phyloP scores from a whole-genome alignment of 2,329 filamentous ascomycete species.

The Penicillium sp. region DNA sequence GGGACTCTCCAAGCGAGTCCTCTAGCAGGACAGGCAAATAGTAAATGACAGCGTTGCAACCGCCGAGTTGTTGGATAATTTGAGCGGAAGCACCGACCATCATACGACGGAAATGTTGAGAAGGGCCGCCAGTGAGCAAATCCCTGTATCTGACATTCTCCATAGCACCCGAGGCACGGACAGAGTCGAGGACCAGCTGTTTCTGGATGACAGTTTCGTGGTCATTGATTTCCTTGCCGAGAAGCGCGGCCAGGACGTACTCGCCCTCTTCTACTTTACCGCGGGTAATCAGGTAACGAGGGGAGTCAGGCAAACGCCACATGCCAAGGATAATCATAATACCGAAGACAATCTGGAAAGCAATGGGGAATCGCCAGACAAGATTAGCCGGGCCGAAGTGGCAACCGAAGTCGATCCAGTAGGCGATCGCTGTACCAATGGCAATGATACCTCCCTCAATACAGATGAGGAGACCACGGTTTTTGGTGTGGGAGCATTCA shows the following conservation, averaged over 20 bases:
- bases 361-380: slow-evolving; percentile 52
- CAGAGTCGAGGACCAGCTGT: slow-evolving; percentile 66
- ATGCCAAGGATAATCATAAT: slow-evolving; percentile 43
- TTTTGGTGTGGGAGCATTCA: slow-evolving; percentile 52
- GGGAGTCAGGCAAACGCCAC: slow-evolving; percentile 43
- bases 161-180: slow-evolving; percentile 56
- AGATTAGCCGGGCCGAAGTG: slow-evolving; percentile 32
- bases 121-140: slow-evolving; percentile 21
- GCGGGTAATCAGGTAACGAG: slow-evolving; percentile 43
- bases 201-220: slow-evolving; percentile 54
- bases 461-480: slow-evolving; percentile 59
- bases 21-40: slow-evolving; percentile 42
- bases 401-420: slow-evolving; percentile 50
- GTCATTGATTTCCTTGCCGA: slow-evolving; percentile 44
- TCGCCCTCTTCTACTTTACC: slow-evolving; percentile 46
- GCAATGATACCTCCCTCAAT: slow-evolving; percentile 54
- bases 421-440: slow-evolving; percentile 50
- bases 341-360: slow-evolving; percentile 51
- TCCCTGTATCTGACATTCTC: slow-evolving; percentile 50
- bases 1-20: slow-evolving; percentile 30
- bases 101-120: slow-evolving; percentile 23
- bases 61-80: slow-evolving; percentile 40
- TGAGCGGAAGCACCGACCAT: slow-evolving; percentile 23
- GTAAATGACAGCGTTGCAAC: slow-evolving; percentile 42
- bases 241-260: slow-evolving; percentile 49